Evolutionary conservation across 1,284 basidiomycete genomes (phyloP).

Genomic region (Cutaneotrichosporon cyanovorans): DNA sequence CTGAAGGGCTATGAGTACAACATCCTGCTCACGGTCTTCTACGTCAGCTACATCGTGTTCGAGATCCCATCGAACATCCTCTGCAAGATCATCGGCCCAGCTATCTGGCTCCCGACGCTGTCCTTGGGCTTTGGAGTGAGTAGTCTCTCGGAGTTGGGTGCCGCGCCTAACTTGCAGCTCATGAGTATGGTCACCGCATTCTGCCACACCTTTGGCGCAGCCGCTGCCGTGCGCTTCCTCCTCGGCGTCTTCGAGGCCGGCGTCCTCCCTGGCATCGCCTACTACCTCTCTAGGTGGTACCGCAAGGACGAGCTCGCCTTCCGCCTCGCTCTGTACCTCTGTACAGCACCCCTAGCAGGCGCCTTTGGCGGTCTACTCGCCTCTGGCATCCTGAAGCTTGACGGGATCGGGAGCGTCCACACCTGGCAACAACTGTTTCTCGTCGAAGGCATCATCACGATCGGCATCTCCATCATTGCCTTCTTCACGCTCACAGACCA

Average conservation of each 20-base stretch:
- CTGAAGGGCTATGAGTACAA: slow-evolving; percentile 22
- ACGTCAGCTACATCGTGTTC: slow-evolving; percentile 21
- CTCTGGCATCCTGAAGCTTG: slow-evolving; percentile 14
- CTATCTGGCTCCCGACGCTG: slow-evolving; percentile 21
- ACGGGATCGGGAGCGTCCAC: slow-evolving; percentile 17
- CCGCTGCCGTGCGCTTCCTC: slow-evolving; percentile 18
- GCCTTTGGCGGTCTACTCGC: slow-evolving; percentile 21
- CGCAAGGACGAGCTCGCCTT: slow-evolving; percentile 16
- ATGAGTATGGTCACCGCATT: slow-evolving; percentile 27
- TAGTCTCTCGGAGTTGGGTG: not conserved
- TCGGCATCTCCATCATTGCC: slow-evolving; percentile 19
- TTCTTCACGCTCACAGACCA: slow-evolving; percentile 25
- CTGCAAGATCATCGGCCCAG: slow-evolving; percentile 18
- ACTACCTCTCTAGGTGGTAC: slow-evolving; percentile 24
- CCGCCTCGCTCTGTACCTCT: slow-evolving; percentile 14
- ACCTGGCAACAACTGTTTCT: slow-evolving; percentile 23
- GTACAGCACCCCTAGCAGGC: slow-evolving; percentile 8
- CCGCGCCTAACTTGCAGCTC: slow-evolving; percentile 8
- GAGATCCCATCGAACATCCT: slow-evolving; percentile 21
- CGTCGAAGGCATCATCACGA: slow-evolving; percentile 34
- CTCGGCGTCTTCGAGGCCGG: slow-evolving; percentile 34
- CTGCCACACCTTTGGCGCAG: slow-evolving; percentile 17
- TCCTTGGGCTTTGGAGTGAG: slow-evolving; percentile 19
- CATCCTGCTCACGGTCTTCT: slow-evolving; percentile 17
- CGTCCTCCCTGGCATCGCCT: slow-evolving; percentile 31